Conservation (phyloP, 2,329 filamentous ascomycete genomes). For the Arthroderma sp. region DNA sequence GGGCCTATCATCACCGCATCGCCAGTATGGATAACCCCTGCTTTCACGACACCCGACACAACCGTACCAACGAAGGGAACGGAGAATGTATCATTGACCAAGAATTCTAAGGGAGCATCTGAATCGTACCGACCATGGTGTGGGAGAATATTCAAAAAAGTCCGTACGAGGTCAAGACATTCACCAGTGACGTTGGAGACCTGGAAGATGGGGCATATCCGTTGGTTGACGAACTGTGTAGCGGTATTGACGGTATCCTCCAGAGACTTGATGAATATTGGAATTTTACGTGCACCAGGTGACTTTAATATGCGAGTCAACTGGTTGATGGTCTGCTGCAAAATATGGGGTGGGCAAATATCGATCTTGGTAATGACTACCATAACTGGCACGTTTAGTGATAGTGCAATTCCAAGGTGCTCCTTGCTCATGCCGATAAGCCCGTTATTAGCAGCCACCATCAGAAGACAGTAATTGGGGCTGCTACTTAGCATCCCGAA, state of each 20-base stretch:
- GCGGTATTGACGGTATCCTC: conserved; percentile 92
- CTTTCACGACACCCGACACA: conserved; percentile 83
- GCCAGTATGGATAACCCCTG: conserved; percentile 76
- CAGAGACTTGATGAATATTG: conserved; percentile 82
- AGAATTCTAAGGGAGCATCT: conserved; percentile 81
- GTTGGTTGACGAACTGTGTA: conserved; percentile 85
- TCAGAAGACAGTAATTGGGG: conserved; percentile 92
- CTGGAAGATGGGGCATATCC: conserved; percentile 95
- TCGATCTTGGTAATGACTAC: conserved; percentile 97
- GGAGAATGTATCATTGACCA: conserved; percentile 95
- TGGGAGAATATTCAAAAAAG: conserved; percentile 87
- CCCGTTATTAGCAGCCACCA: conserved; percentile 97
- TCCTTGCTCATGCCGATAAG: conserved; percentile 97
- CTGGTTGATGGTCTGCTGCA: conserved; percentile 85
- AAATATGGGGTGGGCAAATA: conserved; percentile 89
- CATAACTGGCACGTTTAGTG: conserved; percentile 94
- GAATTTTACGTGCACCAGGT: conserved; percentile 85
- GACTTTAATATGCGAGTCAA: conserved; percentile 88
- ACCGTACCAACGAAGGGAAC: conserved; percentile 96
- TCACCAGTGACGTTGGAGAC: conserved; percentile 95
- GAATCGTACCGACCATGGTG: conserved; percentile 88
- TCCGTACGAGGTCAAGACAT: conserved; percentile 77
- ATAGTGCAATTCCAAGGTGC: conserved; percentile 85
- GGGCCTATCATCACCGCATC: conserved; percentile 82
- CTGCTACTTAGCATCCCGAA: conserved; percentile 89